Evolutionary conservation across 2,329 filamentous ascomycete genomes (phyloP), one percentile per base, ranked within the genome.

Genomic region (Penicillium paneum): DNA sequence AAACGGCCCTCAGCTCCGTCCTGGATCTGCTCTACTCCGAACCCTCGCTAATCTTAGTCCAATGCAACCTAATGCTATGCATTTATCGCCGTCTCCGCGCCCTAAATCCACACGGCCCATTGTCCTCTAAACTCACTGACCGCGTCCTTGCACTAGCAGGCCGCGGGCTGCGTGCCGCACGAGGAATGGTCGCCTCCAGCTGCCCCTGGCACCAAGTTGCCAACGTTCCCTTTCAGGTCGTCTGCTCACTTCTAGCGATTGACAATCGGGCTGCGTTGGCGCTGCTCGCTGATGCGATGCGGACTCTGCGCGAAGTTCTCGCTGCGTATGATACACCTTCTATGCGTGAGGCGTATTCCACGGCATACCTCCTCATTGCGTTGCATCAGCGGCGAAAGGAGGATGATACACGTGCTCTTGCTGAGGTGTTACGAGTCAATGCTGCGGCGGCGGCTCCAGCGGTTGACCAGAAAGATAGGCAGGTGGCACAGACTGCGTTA

Each of bases 161-260:
- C 2, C 71, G 74, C 3, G 80, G 77, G 0, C 74, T 84, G 10
- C 69, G 72, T 21, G 78, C 79, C 0, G 79, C 81, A 0, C 72
- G 76, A 6, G 67, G 66, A 6, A 77, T 83, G 63, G 69, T 80
- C 0, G 70, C 74, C 2, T 66, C 69, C 10, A 71, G 72, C 12
- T 71, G 73, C 3, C 81, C 82, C 0, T 85, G 82, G 82, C 83
- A 84, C 60, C 82, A 85, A 54, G 77, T 82, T 42, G 81, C 80
- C 28, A 84, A 85, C 45, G 79, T 84, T 0, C 82, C 82, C 0
- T 85, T 85, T 56, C 82, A 84, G 49, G 76, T 82, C 0, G 74
- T 84, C 29, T 84, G 82, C 55, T 74, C 81, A 0, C 68, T 84
- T 5, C 70, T 85, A 1, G 80, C 79, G 0, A 81, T 84, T 45